Evolutionary conservation across 2,329 filamentous ascomycete genomes (phyloP).

Genomic region (Trichoderma sp.): DNA sequence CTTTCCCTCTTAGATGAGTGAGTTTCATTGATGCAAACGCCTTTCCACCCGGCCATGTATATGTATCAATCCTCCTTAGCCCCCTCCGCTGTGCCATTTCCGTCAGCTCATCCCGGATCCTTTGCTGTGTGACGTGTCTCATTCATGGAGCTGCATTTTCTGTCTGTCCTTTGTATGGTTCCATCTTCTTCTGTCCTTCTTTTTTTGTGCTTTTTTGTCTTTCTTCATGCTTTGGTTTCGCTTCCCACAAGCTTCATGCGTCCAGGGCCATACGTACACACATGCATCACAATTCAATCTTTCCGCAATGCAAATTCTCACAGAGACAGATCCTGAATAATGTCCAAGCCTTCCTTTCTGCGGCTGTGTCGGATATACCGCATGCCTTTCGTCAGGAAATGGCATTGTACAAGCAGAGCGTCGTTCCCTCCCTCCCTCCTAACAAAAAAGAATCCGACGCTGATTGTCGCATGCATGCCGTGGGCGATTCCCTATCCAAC

Average conservation of each 20-base stretch:
- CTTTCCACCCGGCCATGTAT: slow-evolving; percentile 23
- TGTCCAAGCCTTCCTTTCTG: slow-evolving; percentile 17
- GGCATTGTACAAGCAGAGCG: not conserved
- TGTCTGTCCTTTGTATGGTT: not conserved
- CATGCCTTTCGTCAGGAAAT: not conserved
- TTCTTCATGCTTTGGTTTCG: not conserved
- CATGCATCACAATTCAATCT: not conserved
- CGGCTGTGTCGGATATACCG: not conserved
- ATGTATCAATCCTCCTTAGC: slow-evolving; percentile 20
- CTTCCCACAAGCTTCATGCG: not conserved
- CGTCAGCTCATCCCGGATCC: slow-evolving; percentile 7
- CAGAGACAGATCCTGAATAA: slow-evolving; percentile 20
- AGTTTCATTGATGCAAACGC: slow-evolving; percentile 23
- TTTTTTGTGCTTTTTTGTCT: not conserved
- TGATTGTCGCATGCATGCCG: not conserved
- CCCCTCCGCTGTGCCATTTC: not conserved
- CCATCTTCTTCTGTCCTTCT: not conserved
- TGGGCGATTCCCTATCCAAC: slow-evolving; percentile 18
- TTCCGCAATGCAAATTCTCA: slow-evolving; percentile 7
- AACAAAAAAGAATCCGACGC: not conserved
- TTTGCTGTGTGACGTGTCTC: slow-evolving; percentile 5
- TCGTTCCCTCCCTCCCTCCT: not conserved
- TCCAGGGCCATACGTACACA: not conserved
- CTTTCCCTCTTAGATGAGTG: slow-evolving; percentile 19
- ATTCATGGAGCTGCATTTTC: slow-evolving; percentile 9